Evolutionary conservation across 208 protist species (phyloP), one percentile per base, ranked within the genome.

Genomic region (Trypanosoma congolense): DNA sequence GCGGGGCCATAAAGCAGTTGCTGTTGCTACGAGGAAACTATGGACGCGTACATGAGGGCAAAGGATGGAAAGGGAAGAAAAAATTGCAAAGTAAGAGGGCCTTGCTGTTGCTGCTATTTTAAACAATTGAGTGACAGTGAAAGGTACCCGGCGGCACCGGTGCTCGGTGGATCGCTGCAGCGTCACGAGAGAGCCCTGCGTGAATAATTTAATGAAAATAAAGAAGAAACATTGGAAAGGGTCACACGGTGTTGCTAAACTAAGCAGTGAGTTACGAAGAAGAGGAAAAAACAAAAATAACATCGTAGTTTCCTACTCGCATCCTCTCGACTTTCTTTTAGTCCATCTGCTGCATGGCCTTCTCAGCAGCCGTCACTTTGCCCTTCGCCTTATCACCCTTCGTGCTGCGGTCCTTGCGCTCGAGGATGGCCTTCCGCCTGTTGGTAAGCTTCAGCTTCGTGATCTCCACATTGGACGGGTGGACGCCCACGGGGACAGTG

Each of bases 401-500:
- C 49, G 74, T 75, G 64, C 72, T 83, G 75, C 83, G 77, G 81
- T 88, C 87, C 84, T 96, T 89, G 78, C 94, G 80, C 53, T 95
- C 96, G 40, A 99, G 85, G 64, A 99, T 90, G 31, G 64, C 70
- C 86, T 99, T 97, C 75, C 98, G 95, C 90, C 99, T 83, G 72
- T 97, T 94, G 83, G 98, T 97, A 29, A 99, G 75, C 81, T 99
- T 97, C 66, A 99, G 91, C 85, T 99, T 99, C 67, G 95, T 99
- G 83, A 99, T 98, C 73, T 98, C 87, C 49, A 99, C 90, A 72
- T 99, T 99, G 69, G 97, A 99, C 48, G 98, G 83, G 77, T 99
- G 68, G 79, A 99, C 91, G 70, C 95, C 94, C 52, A 99, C 85
- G 45, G 83, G 58, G 36, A 94, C 90, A 49, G 90, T 93, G 53